phyloP scores from a whole-genome alignment of 1,139 yeast genomes.

The Candida pseudoviswanathii region DNA sequence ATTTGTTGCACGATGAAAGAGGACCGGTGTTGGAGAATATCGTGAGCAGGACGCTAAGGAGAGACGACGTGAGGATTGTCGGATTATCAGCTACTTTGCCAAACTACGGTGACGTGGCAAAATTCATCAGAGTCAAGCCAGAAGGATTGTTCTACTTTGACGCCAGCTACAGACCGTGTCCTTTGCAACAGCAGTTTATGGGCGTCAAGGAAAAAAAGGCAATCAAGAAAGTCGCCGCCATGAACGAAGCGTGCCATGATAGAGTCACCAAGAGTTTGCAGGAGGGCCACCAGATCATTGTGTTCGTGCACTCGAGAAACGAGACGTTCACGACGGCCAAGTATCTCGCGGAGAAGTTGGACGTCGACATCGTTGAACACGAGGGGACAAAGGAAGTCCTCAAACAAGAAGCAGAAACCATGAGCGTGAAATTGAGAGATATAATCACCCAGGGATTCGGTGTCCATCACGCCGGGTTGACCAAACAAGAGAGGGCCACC shows the following conservation, averaged over 20 bases:
- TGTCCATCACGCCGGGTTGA: conserved; percentile 92
- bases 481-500: conserved; percentile 68
- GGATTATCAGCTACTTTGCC: conserved; percentile 96
- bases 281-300: conserved; percentile 70
- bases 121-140: conserved; percentile 69
- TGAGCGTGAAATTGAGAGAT: conserved; percentile 57
- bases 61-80: conserved; percentile 60
- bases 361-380: conserved; percentile 51
- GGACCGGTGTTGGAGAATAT: conserved; percentile 94
- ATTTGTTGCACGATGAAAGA: conserved; percentile 88
- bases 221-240: conserved; percentile 73
- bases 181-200: conserved; percentile 82
- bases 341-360: conserved; percentile 67
- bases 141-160: conserved; percentile 78
- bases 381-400: conserved; percentile 65
- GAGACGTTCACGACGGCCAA: conserved; percentile 87
- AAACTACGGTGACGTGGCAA: conserved; percentile 85
- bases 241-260: conserved; percentile 91
- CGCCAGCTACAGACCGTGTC: conserved; percentile 86
- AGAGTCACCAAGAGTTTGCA: conserved; percentile 67
- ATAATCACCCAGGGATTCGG: conserved; percentile 78
- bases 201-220: conserved; percentile 89
- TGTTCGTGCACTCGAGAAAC: conserved; percentile 92
- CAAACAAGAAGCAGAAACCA: conserved; percentile 60
- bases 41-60: conserved; percentile 71